A percentile compares a stretch with the other conserved stretches of the same genome.
Conservation (phyloP, 768 basidiomycete species). For the Gautieria morchelliformis region DNA sequence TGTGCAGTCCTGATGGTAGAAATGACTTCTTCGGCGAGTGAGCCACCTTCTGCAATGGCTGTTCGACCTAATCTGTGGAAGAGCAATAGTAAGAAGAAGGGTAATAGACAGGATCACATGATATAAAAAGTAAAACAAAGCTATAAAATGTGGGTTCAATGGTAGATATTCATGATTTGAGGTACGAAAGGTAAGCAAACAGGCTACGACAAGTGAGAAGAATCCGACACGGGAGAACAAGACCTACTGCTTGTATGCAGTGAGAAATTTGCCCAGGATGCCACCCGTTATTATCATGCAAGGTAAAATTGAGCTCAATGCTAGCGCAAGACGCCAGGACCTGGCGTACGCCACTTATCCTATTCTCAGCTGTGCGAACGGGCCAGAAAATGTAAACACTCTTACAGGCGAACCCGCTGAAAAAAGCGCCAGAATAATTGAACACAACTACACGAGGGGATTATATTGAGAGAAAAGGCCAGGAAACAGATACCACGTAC, state of each 20-base stretch:
- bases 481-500: constrained; percentile 12
- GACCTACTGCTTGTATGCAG: constrained; percentile 58
- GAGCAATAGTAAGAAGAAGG: background rate
- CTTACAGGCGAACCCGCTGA: constrained; percentile 56
- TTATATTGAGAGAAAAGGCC: background rate
- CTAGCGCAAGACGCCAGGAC: constrained; percentile 77
- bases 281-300: constrained; percentile 70
- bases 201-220: background rate
- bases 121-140: too few species aligned
- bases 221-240: background rate
- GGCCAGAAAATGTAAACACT: too few species aligned
- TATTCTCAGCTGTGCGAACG: background rate
- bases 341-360: constrained; percentile 35
- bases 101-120: too few species aligned
- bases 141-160: too few species aligned
- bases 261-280: constrained; percentile 59
- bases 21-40: constrained; percentile 87
- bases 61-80: constrained; percentile 50
- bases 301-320: constrained; percentile 72
- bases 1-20: constrained; percentile 86
- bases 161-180: too few species aligned
- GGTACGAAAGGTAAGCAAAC: background rate
- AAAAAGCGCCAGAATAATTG: constrained; percentile 59
- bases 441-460: constrained; percentile 29
- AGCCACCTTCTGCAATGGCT: constrained; percentile 69